Conservation (phyloP, 73 alveolate species). For the Tetrahymena elliotti region DNA sequence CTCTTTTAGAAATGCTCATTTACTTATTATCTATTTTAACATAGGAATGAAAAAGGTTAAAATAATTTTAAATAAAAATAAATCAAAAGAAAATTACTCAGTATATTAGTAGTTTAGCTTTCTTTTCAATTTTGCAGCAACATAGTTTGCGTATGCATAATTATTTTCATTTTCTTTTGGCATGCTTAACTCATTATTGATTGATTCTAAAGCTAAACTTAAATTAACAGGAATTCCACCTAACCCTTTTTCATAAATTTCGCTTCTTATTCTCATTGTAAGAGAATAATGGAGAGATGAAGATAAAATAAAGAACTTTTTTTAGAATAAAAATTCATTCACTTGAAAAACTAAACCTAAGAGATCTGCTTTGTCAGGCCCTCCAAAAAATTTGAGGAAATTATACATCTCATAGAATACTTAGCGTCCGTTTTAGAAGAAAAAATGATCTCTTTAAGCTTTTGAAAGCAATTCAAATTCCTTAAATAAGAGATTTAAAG, state of each 20-base stretch:
- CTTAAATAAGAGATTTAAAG: neutral
- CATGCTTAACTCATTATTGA: neutral
- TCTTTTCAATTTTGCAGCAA: neutral
- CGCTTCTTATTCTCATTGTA: neutral
- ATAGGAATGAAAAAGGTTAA: neutral
- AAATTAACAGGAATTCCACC: neutral
- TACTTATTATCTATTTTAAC: neutral
- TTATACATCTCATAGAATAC: neutral
- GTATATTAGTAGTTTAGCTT: neutral
- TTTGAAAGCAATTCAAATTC: neutral
- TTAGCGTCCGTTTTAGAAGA: neutral
- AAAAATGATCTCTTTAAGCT: neutral
- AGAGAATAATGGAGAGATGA: neutral
- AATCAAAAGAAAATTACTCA: neutral
- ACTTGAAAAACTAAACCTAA: neutral
- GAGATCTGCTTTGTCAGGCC: neutral
- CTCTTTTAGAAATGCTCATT: neutral
- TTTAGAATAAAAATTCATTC: neutral
- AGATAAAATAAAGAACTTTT: neutral
- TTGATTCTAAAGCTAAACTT: neutral
- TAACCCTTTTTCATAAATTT: neutral
- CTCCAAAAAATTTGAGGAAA: neutral
- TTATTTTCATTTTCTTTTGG: neutral
- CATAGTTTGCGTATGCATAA: neutral
- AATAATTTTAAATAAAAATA: neutral